Percentiles rank a stretch among this genome's conserved stretches.
These are phyloP conservation scores for Pestalotiopsis sp. DNA, from an alignment of 2,329 filamentous ascomycete species.

Conservation along the genomic window DNA sequence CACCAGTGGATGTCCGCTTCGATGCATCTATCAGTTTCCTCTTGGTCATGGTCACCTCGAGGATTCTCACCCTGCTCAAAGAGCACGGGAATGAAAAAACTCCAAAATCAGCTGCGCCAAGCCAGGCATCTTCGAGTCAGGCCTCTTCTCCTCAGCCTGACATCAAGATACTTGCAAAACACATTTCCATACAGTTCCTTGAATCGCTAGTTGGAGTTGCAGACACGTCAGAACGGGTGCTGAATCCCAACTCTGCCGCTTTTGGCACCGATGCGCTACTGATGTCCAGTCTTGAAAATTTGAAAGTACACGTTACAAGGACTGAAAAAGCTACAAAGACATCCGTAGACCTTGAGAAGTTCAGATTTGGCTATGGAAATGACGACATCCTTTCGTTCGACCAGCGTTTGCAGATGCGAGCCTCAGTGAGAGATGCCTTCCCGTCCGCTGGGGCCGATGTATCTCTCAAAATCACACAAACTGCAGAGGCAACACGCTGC, in stretches of 20 bases:
- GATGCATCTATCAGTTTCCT: slow-evolving; percentile 61
- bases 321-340: slow-evolving; percentile 33
- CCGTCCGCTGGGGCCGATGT: slow-evolving; percentile 61
- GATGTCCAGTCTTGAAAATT: slow-evolving; percentile 49
- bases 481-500: slow-evolving; percentile 49
- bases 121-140: slow-evolving; percentile 17
- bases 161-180: slow-evolving; percentile 49
- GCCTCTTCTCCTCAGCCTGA: slow-evolving; percentile 33
- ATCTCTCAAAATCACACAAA: slow-evolving; percentile 54
- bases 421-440: slow-evolving; percentile 62
- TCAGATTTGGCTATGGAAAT: slow-evolving; percentile 64
- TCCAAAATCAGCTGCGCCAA: slow-evolving; percentile 17
- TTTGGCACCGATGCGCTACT: slow-evolving; percentile 56
- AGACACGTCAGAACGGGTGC: slow-evolving; percentile 49
- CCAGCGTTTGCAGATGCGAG: slow-evolving; percentile 57
- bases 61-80: slow-evolving; percentile 50
- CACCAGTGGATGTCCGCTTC: slow-evolving; percentile 55
- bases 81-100: slow-evolving; percentile 22
- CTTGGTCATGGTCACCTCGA: slow-evolving; percentile 52
- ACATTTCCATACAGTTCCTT: slow-evolving; percentile 58
- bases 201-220: slow-evolving; percentile 57
- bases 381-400: slow-evolving; percentile 69
- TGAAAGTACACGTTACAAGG: slow-evolving; percentile 37
- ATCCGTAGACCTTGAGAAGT: slow-evolving; percentile 55
- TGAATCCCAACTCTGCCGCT: slow-evolving; percentile 42